Evolutionary conservation across 1,284 basidiomycete genomes (phyloP), one percentile per base, ranked within the genome.

Genomic region (Waitea zeae): DNA sequence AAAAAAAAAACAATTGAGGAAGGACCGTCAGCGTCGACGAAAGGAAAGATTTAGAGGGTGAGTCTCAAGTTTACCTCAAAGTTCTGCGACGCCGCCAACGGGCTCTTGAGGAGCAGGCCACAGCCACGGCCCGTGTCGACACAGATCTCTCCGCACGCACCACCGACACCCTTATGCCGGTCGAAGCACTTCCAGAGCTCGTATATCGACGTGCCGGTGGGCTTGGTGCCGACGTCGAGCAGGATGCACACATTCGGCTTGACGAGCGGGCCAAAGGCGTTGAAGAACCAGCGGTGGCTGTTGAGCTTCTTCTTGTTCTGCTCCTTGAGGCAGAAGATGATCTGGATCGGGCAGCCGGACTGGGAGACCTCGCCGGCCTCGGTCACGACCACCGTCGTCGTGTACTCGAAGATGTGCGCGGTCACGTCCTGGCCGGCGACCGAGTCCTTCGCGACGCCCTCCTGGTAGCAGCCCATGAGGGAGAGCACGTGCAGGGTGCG

Each of bases 161-260:
- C 92, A 30, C 90, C 92, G 34, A 95, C 84, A 48, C 78, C 72
- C n/a, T 72, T 61, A 44, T 92, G 81, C 46, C 75, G 80, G 57
- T 96, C 87, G 50, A 96, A 97, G 46, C 79, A 82, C 65, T 90
- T 88, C 88, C 88, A 93, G 9, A 93, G 70, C 39, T 96, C 87
- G 54, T 96, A 97, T 43, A 97, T 89, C 3, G 84, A 89, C 12
- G 86, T 92, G 27, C 82, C 75, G 20, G 84, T 87, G 1, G 92
- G 92, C 54, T 92, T 89, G 13, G 92, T 97, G 26, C 89, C 89
- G 26, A 92, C 89, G 50, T 93, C 89, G 37, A 93, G 70, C 28
- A 90, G 67, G 37, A 88, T 54, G 44, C 86, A 90, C 39, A 89
- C 81, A 44, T 86, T 81, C 17, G 83, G 83, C 34, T 80, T 76